phyloP scores from a whole-genome alignment of 1,139 yeast genomes.

The Candida gigantensis region DNA sequence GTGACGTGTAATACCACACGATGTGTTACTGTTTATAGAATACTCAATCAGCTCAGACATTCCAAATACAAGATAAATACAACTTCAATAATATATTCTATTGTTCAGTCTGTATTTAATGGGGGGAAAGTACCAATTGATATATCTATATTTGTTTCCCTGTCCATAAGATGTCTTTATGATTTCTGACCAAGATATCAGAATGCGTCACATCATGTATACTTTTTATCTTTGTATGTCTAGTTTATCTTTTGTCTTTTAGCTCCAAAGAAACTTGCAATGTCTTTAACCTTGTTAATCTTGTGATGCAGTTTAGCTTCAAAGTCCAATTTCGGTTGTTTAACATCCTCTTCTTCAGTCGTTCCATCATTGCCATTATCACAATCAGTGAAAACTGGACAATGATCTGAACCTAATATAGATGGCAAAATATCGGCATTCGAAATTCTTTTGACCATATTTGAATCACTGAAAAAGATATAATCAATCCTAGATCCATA shows the following conservation, averaged over 20 bases:
- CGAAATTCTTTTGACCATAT: slow-evolving; percentile 22
- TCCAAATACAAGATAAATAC: too few species aligned
- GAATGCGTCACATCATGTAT: too few species aligned
- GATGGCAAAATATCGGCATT: slow-evolving; percentile 68
- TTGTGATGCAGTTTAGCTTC: slow-evolving; percentile 60
- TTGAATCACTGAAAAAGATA: slow-evolving; percentile 30
- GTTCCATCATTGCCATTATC: slow-evolving; percentile 19
- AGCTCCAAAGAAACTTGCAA: slow-evolving; percentile 49
- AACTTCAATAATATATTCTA: too few species aligned
- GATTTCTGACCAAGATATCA: too few species aligned
- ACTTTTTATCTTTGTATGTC: too few species aligned
- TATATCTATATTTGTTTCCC: too few species aligned
- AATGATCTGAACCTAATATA: slow-evolving; percentile 88
- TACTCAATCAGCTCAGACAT: too few species aligned
- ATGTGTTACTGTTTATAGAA: too few species aligned
- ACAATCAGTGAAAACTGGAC: slow-evolving; percentile 82
- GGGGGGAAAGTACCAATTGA: too few species aligned
- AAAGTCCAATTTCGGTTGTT: slow-evolving; percentile 34
- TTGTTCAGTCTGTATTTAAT: too few species aligned
- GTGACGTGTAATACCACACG: too few species aligned
- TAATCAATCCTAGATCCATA: slow-evolving; percentile 88
- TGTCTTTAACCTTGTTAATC: slow-evolving; percentile 49
- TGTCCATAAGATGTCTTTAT: too few species aligned
- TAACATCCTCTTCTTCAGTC: slow-evolving; percentile 7
- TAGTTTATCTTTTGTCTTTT: slow-evolving; percentile 9